A percentile compares a stretch with the other conserved stretches of the same genome.
Conservation (phyloP, 2,329 filamentous ascomycete species). For the Cordyceps pruinosa region DNA sequence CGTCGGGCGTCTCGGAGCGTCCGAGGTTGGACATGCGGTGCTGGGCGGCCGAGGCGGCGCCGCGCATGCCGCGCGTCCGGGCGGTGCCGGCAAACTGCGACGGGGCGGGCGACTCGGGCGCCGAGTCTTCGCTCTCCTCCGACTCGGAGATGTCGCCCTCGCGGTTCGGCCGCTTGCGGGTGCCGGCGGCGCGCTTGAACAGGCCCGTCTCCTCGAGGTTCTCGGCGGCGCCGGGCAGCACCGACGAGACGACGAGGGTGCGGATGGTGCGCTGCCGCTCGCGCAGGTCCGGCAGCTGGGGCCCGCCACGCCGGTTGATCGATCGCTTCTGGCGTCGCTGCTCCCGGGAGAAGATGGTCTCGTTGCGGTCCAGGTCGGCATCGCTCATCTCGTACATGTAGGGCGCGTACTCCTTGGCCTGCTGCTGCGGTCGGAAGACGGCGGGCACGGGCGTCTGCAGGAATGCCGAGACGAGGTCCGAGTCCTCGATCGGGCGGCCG, state of each 20-base stretch:
- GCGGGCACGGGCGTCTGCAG: conserved; percentile 74
- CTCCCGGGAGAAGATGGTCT: conserved; percentile 87
- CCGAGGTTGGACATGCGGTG: conserved; percentile 77
- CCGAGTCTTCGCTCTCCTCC: conserved; percentile 84
- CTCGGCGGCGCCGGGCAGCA: conserved; percentile 78
- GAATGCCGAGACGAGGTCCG: conserved; percentile 80
- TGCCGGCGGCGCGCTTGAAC: conserved; percentile 67
- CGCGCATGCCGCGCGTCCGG: conserved; percentile 80
- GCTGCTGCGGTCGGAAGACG: conserved; percentile 84
- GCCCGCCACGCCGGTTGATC: conserved; percentile 86
- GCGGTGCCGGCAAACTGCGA: conserved; percentile 71
- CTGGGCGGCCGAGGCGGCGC: conserved; percentile 78
- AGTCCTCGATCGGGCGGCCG: conserved; percentile 84
- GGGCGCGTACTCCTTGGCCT: conserved; percentile 88
- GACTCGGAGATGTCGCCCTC: conserved; percentile 81
- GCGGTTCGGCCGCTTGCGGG: conserved; percentile 46
- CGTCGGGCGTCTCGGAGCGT: conserved; percentile 85
- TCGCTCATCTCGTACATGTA: conserved; percentile 93
- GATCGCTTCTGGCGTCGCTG: conserved; percentile 92
- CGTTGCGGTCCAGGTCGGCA: conserved; percentile 79
- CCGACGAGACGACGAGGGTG: conserved; percentile 85
- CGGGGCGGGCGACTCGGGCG: conserved; percentile 75
- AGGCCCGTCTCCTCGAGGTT: conserved; percentile 78
- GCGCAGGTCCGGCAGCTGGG: conserved; percentile 89
- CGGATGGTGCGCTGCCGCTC: conserved; percentile 90